Evolutionary conservation across 1,284 basidiomycete genomes (phyloP), one percentile per base, ranked within the genome.

Genomic region (Lignosus rhinocerotis): DNA sequence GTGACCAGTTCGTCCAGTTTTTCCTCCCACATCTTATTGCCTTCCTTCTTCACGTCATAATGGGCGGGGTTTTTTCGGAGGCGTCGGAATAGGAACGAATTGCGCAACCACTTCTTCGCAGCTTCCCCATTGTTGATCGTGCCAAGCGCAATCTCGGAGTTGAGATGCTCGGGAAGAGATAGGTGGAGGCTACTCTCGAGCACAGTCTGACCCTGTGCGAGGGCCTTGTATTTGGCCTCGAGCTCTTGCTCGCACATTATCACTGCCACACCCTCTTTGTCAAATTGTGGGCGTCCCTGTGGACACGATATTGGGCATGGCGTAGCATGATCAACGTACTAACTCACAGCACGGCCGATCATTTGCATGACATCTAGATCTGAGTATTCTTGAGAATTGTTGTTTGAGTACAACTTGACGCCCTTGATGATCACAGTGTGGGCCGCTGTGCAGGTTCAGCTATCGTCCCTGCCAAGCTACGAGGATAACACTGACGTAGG

Each of bases 261-360:
- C 46, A 94, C 79, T 0, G 90, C 90, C 43, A 87, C 77, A 0
- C 89, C 89, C 68, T 90, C 88, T 59, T 84, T 87, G 70, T 88
- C 92, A 69, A 93, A 98, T 73, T 98, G 95, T 14, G 96, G 96
- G 19, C 96, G 83, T 6, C 96, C 96, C 80, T 97, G 75, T 16
- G 2, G 11, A 6, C 5, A 4, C 3, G 5, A 30, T 3, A 21
- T 14, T 45, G 43, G 11, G 43, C 17, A 30, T 12, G 6, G 25
- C n/a, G 6, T 14, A 2, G 19, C n/a, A 19, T 12, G 1, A 30
- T 7, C 4, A 12, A 16, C 11, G 21, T n/a, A 30, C 17, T 6
- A 30, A 73, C 86, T 70, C 69, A 91, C 91, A 43, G 91, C 91
- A 46, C 91, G 83, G 34, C 90, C 91, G 53, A 93, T 81, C 90